Conservation (phyloP, 2,329 filamentous ascomycete species). For the Lizonia empirigonia region DNA sequence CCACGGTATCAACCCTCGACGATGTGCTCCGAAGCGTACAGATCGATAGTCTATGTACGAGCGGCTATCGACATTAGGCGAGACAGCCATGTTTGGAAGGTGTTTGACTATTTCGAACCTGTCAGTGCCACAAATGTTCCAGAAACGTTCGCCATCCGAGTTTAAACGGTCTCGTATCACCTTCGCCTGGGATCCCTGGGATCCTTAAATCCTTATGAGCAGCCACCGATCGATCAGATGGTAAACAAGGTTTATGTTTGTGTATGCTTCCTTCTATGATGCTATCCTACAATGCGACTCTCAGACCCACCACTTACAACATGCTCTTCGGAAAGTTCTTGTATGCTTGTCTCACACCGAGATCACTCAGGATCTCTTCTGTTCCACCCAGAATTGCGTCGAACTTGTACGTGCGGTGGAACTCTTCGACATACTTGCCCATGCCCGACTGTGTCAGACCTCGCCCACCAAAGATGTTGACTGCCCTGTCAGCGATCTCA, state of each 20-base stretch:
- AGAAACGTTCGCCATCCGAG: conserved; percentile 21
- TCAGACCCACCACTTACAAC: conserved; percentile 59
- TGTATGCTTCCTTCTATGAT: neutral
- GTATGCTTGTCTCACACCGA: conserved; percentile 83
- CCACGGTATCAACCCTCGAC: neutral
- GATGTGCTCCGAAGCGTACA: conserved; percentile 10
- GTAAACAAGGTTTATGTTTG: conserved; percentile 1
- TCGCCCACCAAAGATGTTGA: conserved; percentile 85
- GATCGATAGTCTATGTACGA: conserved; percentile 18
- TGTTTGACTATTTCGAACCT: conserved; percentile 17
- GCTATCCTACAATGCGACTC: conserved; percentile 15
- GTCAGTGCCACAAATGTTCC: conserved; percentile 26
- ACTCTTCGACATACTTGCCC: conserved; percentile 82
- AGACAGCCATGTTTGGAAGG: conserved; percentile 14
- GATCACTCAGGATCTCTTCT: conserved; percentile 80
- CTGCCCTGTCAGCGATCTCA: conserved; percentile 81
- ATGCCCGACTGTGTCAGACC: conserved; percentile 82
- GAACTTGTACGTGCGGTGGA: conserved; percentile 82
- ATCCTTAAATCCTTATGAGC: conserved; percentile 1
- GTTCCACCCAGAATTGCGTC: conserved; percentile 71
- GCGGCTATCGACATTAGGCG: conserved; percentile 10
- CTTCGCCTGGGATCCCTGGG: neutral
- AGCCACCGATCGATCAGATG: conserved; percentile 2
- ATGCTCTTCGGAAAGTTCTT: conserved; percentile 84
- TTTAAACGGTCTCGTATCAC: conserved; percentile 16